Conservation (phyloP, 257 asterid species). For the Anisodus tanguticus region DNA sequence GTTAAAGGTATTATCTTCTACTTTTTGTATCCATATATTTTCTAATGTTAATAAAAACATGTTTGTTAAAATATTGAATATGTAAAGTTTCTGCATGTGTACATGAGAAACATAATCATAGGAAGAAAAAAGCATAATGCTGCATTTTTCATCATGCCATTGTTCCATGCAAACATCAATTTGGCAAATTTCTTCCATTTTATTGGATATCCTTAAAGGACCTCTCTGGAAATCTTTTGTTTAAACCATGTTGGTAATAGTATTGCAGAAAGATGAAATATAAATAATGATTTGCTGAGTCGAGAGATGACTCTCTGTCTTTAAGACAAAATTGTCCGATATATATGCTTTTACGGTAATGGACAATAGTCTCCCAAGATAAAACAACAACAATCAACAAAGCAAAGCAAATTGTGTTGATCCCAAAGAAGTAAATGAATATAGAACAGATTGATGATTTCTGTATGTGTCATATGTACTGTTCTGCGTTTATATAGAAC, state of each 20-base stretch:
- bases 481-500: no score
- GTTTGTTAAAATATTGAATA: background rate
- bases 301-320: no score
- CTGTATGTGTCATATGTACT: no score
- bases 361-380: no score
- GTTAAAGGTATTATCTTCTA: conserved; percentile 12
- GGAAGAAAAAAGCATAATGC: background rate
- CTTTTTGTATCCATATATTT: background rate
- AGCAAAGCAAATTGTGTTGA: no score
- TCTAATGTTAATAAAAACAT: background rate
- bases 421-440: no score
- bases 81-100: background rate
- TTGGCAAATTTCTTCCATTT: background rate
- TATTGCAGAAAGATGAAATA: no score
- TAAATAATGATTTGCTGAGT: no score
- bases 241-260: background rate
- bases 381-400: no score
- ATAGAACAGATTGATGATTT: no score
- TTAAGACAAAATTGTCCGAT: no score
- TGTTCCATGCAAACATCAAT: background rate
- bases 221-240: background rate
- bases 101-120: background rate
- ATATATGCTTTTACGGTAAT: no score
- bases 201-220: background rate
- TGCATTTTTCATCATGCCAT: background rate